Conservation (phyloP, 2,329 filamentous ascomycete genomes). For the Fusarium lyarnte region DNA sequence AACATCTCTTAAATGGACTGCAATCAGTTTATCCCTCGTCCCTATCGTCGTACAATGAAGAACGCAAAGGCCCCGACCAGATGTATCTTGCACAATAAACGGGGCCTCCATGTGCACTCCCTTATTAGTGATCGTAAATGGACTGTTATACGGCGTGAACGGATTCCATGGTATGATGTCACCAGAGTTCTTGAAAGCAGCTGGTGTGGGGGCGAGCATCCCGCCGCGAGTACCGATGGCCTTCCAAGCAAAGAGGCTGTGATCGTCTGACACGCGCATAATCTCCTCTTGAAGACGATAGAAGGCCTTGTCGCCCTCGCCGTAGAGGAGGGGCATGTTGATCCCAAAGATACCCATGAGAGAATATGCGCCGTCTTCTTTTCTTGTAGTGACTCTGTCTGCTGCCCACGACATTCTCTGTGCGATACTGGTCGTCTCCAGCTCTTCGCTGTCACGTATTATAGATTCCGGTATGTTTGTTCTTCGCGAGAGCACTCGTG, state of each 20-base stretch:
- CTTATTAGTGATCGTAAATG: constrained; percentile 4
- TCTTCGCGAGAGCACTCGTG: accelerated
- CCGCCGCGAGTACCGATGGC: not conserved
- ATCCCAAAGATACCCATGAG: constrained; percentile 5
- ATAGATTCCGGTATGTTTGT: not conserved
- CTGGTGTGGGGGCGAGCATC: not conserved
- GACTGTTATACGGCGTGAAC: not conserved
- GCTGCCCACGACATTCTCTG: constrained; percentile 22
- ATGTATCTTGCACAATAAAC: not conserved
- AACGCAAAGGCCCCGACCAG: not conserved
- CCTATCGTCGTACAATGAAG: not conserved
- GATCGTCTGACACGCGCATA: not conserved
- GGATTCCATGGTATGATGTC: constrained; percentile 11
- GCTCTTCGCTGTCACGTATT: not conserved
- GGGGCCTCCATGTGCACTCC: constrained; percentile 7
- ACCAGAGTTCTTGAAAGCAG: not conserved
- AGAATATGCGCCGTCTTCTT: constrained; percentile 4
- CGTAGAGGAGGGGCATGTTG: not conserved
- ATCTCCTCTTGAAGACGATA: constrained; percentile 14
- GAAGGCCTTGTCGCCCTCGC: constrained; percentile 3
- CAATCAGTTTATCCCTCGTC: not conserved
- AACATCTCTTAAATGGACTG: not conserved
- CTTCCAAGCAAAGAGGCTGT: constrained; percentile 7
- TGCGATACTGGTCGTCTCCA: not conserved
- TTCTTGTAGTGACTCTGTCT: not conserved